phyloP scores from a whole-genome alignment of 2,329 filamentous ascomycete species.

The Emmonsia crescens region DNA sequence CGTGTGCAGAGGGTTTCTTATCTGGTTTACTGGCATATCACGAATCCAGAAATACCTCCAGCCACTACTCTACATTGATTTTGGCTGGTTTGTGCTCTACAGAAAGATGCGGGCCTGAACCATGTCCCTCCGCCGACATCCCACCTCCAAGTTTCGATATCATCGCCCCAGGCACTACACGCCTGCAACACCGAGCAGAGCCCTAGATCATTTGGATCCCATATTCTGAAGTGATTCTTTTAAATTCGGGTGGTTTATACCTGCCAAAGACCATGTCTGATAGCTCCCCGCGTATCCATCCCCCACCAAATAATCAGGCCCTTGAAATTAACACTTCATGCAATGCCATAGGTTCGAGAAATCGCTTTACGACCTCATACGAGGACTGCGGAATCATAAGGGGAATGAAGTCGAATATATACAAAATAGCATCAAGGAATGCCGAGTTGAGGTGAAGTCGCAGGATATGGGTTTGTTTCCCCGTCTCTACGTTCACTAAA shows the following conservation, averaged over 20 bases:
- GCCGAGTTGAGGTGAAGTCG: conserved; percentile 78
- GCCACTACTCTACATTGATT: neutral
- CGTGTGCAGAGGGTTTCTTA: neutral
- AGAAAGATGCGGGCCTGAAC: neutral
- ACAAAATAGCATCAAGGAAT: conserved; percentile 87
- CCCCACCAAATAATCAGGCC: neutral
- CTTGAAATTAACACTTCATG: neutral
- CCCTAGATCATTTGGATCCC: neutral
- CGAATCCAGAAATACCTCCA: neutral
- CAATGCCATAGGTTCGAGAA: conserved; percentile 76
- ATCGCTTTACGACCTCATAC: conserved; percentile 96
- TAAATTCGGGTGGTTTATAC: neutral
- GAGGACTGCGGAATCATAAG: conserved; percentile 89
- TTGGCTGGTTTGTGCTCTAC: neutral
- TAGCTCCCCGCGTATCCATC: neutral
- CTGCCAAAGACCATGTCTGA: neutral
- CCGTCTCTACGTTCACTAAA: conserved; percentile 3
- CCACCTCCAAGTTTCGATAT: neutral
- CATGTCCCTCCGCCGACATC: neutral
- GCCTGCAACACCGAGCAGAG: neutral
- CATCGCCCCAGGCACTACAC: neutral
- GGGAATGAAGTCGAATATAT: conserved; percentile 93
- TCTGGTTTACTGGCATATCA: neutral
- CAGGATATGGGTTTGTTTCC: conserved; percentile 71
- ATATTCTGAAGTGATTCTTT: neutral